A percentile compares a stretch with the other conserved stretches of the same genome.
Evolutionary conservation across 2,329 filamentous ascomycete genomes (phyloP).

Genomic region (Whalleya microplaca): DNA sequence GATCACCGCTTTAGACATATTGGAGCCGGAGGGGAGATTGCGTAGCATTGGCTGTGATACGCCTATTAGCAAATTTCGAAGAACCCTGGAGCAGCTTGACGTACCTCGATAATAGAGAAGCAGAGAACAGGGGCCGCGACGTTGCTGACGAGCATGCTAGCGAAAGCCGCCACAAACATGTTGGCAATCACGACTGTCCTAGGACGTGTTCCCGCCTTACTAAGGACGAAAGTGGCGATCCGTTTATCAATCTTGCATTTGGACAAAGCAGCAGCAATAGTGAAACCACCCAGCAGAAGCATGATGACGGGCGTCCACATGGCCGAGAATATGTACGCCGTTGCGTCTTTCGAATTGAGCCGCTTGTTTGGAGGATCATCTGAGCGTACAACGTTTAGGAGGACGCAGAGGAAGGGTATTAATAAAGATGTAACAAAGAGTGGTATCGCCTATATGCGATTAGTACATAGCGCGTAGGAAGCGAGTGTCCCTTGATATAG

Average conservation of each 20-base stretch:
- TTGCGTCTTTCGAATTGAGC: constrained; percentile 78
- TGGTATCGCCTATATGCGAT: constrained; percentile 72
- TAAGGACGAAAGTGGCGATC: constrained; percentile 93
- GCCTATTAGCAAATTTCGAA: constrained; percentile 1
- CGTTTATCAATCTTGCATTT: constrained; percentile 98
- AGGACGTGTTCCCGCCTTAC: constrained; percentile 92
- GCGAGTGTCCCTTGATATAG: constrained; percentile 1
- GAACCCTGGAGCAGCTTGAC: constrained; percentile 26
- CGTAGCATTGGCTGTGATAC: constrained; percentile 78
- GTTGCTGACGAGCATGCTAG: constrained; percentile 99
- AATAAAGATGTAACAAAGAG: constrained; percentile 94
- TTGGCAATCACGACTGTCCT: constrained; percentile 90
- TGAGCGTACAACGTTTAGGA: constrained; percentile 80
- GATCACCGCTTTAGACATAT: constrained; percentile 94
- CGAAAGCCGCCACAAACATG: constrained; percentile 97
- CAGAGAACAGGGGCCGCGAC: constrained; percentile 96
- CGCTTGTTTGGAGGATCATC: constrained; percentile 70
- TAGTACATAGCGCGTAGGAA: constrained; percentile 4
- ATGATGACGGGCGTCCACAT: constrained; percentile 99
- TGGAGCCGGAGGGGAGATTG: constrained; percentile 85
- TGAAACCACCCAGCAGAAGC: constrained; percentile 94
- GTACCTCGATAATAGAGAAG: constrained; percentile 93
- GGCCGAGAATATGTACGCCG: constrained; percentile 82
- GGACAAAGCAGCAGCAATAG: constrained; percentile 89
- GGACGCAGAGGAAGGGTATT: constrained; percentile 90